Conservation (phyloP, 495 filamentous ascomycete species). For the Xeromyces bisporus region DNA sequence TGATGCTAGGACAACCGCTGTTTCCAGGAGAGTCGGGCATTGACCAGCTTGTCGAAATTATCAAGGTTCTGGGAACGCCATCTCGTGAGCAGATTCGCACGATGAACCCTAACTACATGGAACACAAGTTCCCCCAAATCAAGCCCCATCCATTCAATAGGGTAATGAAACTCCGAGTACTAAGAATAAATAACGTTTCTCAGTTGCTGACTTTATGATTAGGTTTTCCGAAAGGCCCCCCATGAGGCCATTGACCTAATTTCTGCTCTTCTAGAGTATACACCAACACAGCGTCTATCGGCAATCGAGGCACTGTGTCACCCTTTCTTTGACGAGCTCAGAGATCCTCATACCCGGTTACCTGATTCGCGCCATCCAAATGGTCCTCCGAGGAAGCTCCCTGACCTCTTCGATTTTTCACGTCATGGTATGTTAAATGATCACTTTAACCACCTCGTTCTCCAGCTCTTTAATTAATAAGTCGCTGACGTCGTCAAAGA, state of each 20-base stretch:
- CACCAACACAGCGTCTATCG: conserved; percentile 83
- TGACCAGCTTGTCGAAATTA: conserved; percentile 97
- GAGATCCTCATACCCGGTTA: conserved; percentile 70
- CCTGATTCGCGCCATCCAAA: conserved; percentile 86
- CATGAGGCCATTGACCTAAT: conserved; percentile 89
- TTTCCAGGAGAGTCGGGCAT: conserved; percentile 99
- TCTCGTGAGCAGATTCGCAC: conserved; percentile 98
- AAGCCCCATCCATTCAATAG: conserved; percentile 99
- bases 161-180: conserved; percentile 29
- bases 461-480: conserved; percentile 3
- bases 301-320: conserved; percentile 96
- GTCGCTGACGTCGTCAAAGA: conserved; percentile 34
- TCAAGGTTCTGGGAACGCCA: conserved; percentile 95
- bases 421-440: conserved; percentile 55
- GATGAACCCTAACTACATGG: conserved; percentile 99
- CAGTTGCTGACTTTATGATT: conserved; percentile 8
- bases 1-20: conserved; percentile 96
- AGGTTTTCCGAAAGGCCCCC: conserved; percentile 93
- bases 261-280: conserved; percentile 85
- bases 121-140: conserved; percentile 99
- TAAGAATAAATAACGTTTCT: too few species aligned
- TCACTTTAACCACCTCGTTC: conserved; percentile 1
- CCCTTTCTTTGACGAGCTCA: conserved; percentile 93
- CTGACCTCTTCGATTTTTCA: conserved; percentile 81
- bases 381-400: conserved; percentile 60